Conservation (phyloP, 371 early-diverging fungal species). For the Lichtheimia ornata region DNA sequence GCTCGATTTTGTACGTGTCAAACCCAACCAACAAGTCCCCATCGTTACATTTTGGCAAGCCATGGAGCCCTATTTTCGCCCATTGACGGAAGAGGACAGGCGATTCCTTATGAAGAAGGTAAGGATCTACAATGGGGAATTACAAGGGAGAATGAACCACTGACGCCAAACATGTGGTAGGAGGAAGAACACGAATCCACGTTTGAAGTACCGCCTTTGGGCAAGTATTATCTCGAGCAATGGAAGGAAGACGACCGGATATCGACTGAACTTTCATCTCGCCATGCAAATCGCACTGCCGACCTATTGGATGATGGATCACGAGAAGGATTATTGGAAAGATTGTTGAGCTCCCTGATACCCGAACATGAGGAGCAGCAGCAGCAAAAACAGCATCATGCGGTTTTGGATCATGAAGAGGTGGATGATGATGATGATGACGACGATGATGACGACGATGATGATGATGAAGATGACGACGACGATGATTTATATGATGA, state of each 20-base stretch:
- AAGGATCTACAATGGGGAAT: neutral
- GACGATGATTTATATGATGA: neutral
- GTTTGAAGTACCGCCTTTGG: slow-evolving; percentile 75
- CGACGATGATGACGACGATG: slow-evolving; percentile 22
- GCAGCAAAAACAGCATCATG: slow-evolving; percentile 6
- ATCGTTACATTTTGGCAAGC: slow-evolving; percentile 80
- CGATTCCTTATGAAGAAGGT: slow-evolving; percentile 60
- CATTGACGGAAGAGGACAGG: slow-evolving; percentile 79
- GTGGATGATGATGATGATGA: slow-evolving; percentile 24
- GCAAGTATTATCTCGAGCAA: slow-evolving; percentile 71
- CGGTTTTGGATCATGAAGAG: slow-evolving; percentile 20
- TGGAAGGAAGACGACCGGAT: slow-evolving; percentile 83
- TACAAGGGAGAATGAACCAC: no score
- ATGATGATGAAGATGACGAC: slow-evolving; percentile 18
- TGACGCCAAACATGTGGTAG: neutral
- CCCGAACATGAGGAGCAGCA: slow-evolving; percentile 54
- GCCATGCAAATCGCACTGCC: neutral
- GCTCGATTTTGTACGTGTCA: slow-evolving; percentile 43
- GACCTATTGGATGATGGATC: neutral
- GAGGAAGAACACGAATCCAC: slow-evolving; percentile 38
- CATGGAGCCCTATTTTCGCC: slow-evolving; percentile 83
- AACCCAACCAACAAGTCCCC: slow-evolving; percentile 72
- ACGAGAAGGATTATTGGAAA: slow-evolving; percentile 56
- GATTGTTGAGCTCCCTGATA: slow-evolving; percentile 70
- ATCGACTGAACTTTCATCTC: neutral